phyloP scores from a whole-genome alignment of 148 eudicot species.

The Pharnaceum exiguum region DNA sequence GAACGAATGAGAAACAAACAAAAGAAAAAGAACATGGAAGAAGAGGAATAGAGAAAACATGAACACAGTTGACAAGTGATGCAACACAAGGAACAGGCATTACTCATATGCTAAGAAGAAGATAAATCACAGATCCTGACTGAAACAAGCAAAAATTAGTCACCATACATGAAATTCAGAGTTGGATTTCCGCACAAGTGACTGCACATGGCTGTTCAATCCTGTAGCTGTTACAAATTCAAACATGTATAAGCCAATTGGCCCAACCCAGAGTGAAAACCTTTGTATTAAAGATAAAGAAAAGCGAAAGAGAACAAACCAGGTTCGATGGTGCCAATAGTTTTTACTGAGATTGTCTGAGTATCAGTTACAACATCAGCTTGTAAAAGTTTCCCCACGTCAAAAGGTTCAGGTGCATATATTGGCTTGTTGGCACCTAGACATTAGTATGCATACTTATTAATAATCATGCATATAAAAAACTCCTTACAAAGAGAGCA shows the following conservation, averaged over 20 bases:
- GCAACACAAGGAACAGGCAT: no score
- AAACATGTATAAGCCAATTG: neutral
- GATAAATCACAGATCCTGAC: no score
- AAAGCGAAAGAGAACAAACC: slow-evolving; percentile 34
- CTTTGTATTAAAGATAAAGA: neutral
- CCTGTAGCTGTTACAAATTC: slow-evolving; percentile 59
- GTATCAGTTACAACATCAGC: slow-evolving; percentile 65
- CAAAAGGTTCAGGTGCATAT: slow-evolving; percentile 95
- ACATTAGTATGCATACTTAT: slow-evolving; percentile 4
- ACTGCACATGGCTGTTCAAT: slow-evolving; percentile 60
- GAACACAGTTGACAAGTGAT: no score
- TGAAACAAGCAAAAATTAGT: no score
- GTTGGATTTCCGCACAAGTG: slow-evolving; percentile 60
- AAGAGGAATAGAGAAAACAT: no score
- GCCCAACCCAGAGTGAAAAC: no score
- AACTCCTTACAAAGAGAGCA: no score
- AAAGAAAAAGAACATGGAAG: no score
- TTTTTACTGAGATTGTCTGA: slow-evolving; percentile 58
- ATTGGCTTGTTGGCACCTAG: slow-evolving; percentile 83
- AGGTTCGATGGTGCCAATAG: slow-evolving; percentile 59
- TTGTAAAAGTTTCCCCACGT: slow-evolving; percentile 76
- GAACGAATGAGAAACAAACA: neutral
- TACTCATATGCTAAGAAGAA: no score
- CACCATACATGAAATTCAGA: slow-evolving; percentile 78
- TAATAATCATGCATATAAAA: no score